Evolutionary conservation across 2,329 filamentous ascomycete genomes (phyloP).

Genomic region (Colletotrichum cordylinicola): DNA sequence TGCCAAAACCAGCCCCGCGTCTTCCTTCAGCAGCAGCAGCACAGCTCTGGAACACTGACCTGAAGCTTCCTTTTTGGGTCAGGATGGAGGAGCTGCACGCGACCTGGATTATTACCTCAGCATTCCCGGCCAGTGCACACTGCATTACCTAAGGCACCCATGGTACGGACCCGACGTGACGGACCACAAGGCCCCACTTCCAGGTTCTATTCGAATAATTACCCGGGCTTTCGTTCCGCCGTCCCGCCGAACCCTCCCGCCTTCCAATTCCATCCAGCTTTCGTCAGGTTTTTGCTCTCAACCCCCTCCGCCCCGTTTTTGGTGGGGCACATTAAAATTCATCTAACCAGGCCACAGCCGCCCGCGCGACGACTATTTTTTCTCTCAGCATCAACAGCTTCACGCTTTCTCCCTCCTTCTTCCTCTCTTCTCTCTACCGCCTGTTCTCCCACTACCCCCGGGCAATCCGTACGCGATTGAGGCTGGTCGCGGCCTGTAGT

Average conservation of each 20-base stretch:
- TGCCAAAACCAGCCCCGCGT: constrained; percentile 8
- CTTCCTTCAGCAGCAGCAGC: background rate
- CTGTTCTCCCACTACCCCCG: constrained; percentile 1
- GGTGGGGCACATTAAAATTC: constrained; percentile 24
- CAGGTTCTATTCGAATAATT: background rate
- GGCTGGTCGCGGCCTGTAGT: constrained; percentile 48
- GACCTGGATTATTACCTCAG: background rate
- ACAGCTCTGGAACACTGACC: background rate
- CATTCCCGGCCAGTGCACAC: background rate
- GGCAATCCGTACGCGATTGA: constrained; percentile 29
- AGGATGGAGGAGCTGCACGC: background rate
- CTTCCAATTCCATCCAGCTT: background rate
- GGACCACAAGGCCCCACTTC: background rate
- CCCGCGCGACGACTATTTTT: constrained; percentile 24
- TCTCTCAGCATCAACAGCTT: constrained; percentile 21
- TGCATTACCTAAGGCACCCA: background rate
- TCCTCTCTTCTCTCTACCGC: constrained; percentile 19
- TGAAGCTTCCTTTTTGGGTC: background rate
- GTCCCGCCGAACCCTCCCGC: background rate
- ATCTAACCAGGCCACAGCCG: constrained; percentile 21
- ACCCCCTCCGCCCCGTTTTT: background rate
- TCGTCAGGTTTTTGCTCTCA: background rate
- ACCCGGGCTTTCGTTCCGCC: constrained; percentile 15
- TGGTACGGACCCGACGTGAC: background rate
- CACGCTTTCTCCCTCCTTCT: constrained; percentile 30